phyloP scores from a whole-genome alignment of 2,329 filamentous ascomycete species.

The Aspergillus cejpii region DNA sequence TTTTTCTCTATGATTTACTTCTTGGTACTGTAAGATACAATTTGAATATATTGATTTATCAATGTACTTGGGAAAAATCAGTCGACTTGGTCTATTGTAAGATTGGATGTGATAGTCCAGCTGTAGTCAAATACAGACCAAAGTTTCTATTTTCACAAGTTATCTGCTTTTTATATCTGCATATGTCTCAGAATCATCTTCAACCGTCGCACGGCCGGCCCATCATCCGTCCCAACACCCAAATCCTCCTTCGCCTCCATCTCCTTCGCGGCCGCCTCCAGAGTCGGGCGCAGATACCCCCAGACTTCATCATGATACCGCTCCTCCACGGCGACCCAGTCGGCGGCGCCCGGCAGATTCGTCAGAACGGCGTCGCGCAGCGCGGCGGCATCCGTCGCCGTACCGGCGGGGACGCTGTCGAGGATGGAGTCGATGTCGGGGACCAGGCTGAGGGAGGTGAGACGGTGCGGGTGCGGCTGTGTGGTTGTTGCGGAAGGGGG shows the following conservation, averaged over 20 bases:
- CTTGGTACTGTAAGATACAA: constrained; percentile 19
- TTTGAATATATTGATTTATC: constrained; percentile 1
- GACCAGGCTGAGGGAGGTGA: constrained; percentile 29
- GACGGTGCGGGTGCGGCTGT: constrained; percentile 4
- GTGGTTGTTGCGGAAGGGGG: constrained; percentile 1
- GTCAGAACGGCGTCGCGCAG: constrained; percentile 28
- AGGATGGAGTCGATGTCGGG: constrained; percentile 31
- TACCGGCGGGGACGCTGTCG: constrained; percentile 16
- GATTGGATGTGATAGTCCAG: not conserved
- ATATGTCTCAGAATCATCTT: constrained; percentile 39
- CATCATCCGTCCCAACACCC: constrained; percentile 19
- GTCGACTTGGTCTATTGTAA: too few species aligned
- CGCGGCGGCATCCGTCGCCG: constrained; percentile 11
- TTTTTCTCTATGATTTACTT: constrained; percentile 7
- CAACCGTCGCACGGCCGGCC: constrained; percentile 34
- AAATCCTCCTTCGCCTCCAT: constrained; percentile 37
- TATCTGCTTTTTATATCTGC: constrained; percentile 8
- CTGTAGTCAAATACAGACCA: too few species aligned
- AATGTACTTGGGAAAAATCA: not conserved
- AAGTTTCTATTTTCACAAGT: too few species aligned
- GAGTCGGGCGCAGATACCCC: constrained; percentile 55
- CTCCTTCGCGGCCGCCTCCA: constrained; percentile 52
- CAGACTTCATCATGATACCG: constrained; percentile 56
- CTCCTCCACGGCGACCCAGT: constrained; percentile 34
- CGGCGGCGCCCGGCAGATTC: constrained; percentile 27